Evolutionary conservation across 2,329 filamentous ascomycete genomes (phyloP).

Genomic region (Leptosphaerulina australis): DNA sequence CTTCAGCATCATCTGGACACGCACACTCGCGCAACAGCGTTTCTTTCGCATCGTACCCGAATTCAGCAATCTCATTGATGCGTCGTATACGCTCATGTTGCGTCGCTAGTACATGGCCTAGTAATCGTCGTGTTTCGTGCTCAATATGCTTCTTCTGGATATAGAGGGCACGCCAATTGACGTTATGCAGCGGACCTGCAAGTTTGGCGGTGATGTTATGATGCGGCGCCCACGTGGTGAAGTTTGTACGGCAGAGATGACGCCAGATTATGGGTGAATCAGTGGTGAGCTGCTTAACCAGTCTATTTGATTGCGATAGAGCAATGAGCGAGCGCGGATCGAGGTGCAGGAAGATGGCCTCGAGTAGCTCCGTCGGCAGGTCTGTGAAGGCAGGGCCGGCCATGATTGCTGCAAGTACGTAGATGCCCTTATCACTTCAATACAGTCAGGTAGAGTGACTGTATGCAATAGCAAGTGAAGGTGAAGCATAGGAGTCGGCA

Average conservation of each 20-base stretch:
- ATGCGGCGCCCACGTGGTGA: slow-evolving; percentile 73
- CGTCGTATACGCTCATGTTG: slow-evolving; percentile 72
- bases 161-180: slow-evolving; percentile 72
- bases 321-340: slow-evolving; percentile 58
- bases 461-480: not conserved
- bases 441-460: not conserved
- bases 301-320: slow-evolving; percentile 66
- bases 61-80: slow-evolving; percentile 71
- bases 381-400: slow-evolving; percentile 30
- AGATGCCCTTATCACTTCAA: not conserved
- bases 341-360: slow-evolving; percentile 73
- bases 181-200: slow-evolving; percentile 57
- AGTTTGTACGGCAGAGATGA: slow-evolving; percentile 70
- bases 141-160: slow-evolving; percentile 46
- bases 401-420: slow-evolving; percentile 20
- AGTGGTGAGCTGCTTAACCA: slow-evolving; percentile 68
- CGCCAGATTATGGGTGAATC: slow-evolving; percentile 81
- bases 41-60: slow-evolving; percentile 90
- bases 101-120: slow-evolving; percentile 73
- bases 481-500: not conserved
- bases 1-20: slow-evolving; percentile 65
- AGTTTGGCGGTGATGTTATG: slow-evolving; percentile 44
- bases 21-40: slow-evolving; percentile 71
- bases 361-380: slow-evolving; percentile 84
- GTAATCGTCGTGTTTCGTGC: slow-evolving; percentile 40